phyloP scores from a whole-genome alignment of 1,284 basidiomycete species.

The Austroboletus niveus region DNA sequence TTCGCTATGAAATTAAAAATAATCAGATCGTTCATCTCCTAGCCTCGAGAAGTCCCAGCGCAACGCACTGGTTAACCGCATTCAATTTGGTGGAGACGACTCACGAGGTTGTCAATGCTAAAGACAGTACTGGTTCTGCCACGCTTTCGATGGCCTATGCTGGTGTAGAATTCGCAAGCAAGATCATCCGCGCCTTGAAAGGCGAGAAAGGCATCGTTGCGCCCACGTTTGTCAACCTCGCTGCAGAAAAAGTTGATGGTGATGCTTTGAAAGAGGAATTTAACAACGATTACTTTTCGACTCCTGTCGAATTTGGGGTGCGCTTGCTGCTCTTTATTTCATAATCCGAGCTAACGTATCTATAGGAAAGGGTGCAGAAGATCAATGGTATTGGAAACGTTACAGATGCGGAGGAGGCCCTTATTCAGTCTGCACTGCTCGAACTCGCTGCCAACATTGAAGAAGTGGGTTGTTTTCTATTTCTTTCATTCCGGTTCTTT shows the following conservation, averaged over 20 bases:
- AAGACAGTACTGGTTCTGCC: conserved; percentile 84
- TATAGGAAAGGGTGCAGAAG: conserved; percentile 71
- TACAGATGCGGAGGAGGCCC: conserved; percentile 68
- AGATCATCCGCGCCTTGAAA: conserved; percentile 81
- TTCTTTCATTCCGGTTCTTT: too few relatives aligned
- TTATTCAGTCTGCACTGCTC: conserved; percentile 78
- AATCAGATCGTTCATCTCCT: conserved; percentile 89
- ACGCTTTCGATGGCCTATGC: conserved; percentile 92
- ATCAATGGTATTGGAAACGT: conserved; percentile 78
- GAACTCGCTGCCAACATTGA: conserved; percentile 81
- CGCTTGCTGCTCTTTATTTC: conserved; percentile 29
- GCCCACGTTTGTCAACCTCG: conserved; percentile 84
- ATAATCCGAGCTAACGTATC: conserved; percentile 1
- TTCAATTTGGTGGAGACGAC: conserved; percentile 90
- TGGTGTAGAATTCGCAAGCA: conserved; percentile 81
- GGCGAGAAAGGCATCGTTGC: conserved; percentile 87
- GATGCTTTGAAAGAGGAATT: conserved; percentile 63
- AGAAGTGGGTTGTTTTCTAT: conserved; percentile 45
- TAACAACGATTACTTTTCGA: conserved; percentile 82
- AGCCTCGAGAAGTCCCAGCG: conserved; percentile 40
- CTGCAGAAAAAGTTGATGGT: conserved; percentile 73
- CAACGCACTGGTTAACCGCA: conserved; percentile 76
- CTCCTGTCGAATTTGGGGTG: conserved; percentile 82
- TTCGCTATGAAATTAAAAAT: conserved; percentile 9
- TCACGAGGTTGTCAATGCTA: conserved; percentile 84